Evolutionary conservation across 2,329 filamentous ascomycete species (phyloP), one percentile per base, ranked within the genome.

Genomic region (Ceratocystis diversiconidia): DNA sequence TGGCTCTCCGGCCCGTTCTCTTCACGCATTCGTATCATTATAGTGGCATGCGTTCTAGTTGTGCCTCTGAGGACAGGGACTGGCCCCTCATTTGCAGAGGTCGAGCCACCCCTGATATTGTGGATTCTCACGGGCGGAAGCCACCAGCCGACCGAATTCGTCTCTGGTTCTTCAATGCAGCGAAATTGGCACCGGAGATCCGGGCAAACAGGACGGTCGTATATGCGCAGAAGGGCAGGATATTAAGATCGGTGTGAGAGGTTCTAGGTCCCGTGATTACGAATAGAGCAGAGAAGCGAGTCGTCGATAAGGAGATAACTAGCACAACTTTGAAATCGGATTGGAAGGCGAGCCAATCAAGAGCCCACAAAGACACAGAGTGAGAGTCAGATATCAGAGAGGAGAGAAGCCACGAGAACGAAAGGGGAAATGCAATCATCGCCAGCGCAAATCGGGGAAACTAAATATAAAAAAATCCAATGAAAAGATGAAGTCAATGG

Each of bases 381-480:
- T 5, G 22, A 52, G 19, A 52, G 48, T 12, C 19, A 12, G 48
- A 52, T 8, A 52, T 19, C 46, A 48, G 19, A 48, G 17, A 19
- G 44, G 0, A 17, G 44, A 22, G 3, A 19, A 10, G 48, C 19
- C 48, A 52, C 22, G 25, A 8, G 19, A 25, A 59, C 28, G 17
- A 59, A 32, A 19, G 8, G 17, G 15, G n/a, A 62, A 12, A 46
- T 48, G 15, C 15, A 48, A 17, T 30, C n/a, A 28, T 41, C 41
- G 61, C 19, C 61, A 43, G 22, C 41, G 46, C 61, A 62, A 62
- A 44, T 48, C 25, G 41, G 61, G 8, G 30, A 30, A 48, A 32
- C 19, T 25, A 62, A 62, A 62, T 43, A 64, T 41, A 64, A 70
- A 69, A 50, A 57, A 48, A n/a, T 44, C 64, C 28, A 50, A 55